Percentiles rank a stretch among this genome's conserved stretches.
Evolutionary conservation across 768 basidiomycete species (phyloP).

Genomic region (Pulveroboletus sp.): DNA sequence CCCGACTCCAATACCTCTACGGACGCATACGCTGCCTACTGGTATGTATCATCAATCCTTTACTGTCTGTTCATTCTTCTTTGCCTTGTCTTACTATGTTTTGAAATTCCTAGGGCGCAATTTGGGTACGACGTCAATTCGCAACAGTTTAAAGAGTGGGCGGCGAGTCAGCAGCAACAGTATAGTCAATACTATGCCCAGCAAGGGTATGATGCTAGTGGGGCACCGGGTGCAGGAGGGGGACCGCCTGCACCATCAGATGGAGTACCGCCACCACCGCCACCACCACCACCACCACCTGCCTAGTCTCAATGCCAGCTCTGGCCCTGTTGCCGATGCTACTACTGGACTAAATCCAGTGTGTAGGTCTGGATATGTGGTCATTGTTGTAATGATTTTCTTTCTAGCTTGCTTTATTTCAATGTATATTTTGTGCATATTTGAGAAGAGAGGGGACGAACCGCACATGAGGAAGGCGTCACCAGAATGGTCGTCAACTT

Average conservation of each 20-base stretch:
- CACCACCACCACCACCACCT: constrained; percentile 14
- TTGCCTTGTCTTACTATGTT: neutral
- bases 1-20: constrained; percentile 38
- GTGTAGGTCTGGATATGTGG: neutral
- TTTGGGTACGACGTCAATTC: constrained; percentile 88
- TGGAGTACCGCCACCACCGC: constrained; percentile 7
- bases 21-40: constrained; percentile 58
- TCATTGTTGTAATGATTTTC: constrained; percentile 19
- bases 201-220: constrained; percentile 41
- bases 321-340: neutral
- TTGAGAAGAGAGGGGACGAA: neutral
- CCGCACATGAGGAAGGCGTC: neutral
- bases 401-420: constrained; percentile 29
- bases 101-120: constrained; percentile 52
- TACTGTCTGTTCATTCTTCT: neutral
- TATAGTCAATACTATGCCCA: constrained; percentile 72
- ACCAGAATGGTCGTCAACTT: too few relatives aligned
- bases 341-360: constrained; percentile 1
- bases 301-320: constrained; percentile 12
- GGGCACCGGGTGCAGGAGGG: constrained; percentile 5
- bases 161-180: constrained; percentile 57
- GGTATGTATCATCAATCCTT: constrained; percentile 35
- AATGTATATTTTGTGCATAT: constrained; percentile 24
- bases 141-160: constrained; percentile 77
- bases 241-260: constrained; percentile 27